Evolutionary conservation across 1,284 basidiomycete genomes (phyloP).

Genomic region (Grifola frondosa): DNA sequence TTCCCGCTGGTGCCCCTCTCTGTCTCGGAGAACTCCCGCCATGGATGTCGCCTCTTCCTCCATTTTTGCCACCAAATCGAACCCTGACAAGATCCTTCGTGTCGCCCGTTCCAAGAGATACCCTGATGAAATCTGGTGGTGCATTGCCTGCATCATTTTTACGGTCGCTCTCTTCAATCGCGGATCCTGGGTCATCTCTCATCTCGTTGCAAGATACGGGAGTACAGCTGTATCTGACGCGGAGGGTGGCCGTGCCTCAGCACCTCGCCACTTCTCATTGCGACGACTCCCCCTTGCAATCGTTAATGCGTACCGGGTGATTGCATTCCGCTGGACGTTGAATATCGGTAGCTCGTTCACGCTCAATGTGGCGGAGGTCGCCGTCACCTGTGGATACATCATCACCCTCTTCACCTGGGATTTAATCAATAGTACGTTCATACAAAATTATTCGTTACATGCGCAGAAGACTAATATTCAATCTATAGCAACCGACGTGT

Average conservation of each 20-base stretch:
- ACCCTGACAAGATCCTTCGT: conserved; percentile 17
- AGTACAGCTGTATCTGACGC: conserved; percentile 12
- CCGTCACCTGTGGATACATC: conserved; percentile 46
- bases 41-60: no score
- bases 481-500: conserved; percentile 37
- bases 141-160: conserved; percentile 42
- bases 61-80: no score
- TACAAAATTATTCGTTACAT: neutral
- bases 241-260: conserved; percentile 19
- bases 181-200: conserved; percentile 23
- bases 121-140: conserved; percentile 45
- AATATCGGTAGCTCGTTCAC: conserved; percentile 41
- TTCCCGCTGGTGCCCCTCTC: neutral
- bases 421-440: conserved; percentile 46
- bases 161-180: conserved; percentile 41
- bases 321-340: conserved; percentile 51
- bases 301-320: conserved; percentile 44
- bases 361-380: conserved; percentile 48
- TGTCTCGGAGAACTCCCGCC: no score
- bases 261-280: conserved; percentile 20
- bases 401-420: conserved; percentile 46
- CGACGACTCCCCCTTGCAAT: conserved; percentile 37
- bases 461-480: neutral
- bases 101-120: conserved; percentile 25
- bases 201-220: conserved; percentile 11